These are phyloP conservation scores for Haplosporangium sp. DNA, from an alignment of 371 early-diverging fungal genomes.

Conservation along the genomic window DNA sequence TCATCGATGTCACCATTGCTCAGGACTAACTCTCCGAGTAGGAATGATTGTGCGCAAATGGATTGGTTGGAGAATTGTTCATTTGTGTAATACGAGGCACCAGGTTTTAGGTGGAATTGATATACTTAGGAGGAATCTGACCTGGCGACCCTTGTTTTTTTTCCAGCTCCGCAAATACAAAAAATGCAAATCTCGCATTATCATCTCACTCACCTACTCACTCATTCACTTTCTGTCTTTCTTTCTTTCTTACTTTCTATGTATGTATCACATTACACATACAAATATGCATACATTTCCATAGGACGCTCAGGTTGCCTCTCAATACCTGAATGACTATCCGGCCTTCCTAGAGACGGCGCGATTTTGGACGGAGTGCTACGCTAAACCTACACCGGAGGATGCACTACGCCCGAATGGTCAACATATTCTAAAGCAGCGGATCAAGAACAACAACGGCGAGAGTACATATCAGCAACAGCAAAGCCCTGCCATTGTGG, in stretches of 20 bases:
- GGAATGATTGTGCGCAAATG: no score
- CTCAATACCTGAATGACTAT: slow-evolving; percentile 50
- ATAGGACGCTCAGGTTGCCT: slow-evolving; percentile 59
- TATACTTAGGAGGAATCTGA: no score
- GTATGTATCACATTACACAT: background rate
- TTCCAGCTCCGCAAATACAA: no score
- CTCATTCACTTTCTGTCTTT: background rate
- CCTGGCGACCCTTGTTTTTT: no score
- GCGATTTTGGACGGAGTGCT: slow-evolving; percentile 56
- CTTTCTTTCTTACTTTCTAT: background rate
- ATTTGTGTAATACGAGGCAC: no score
- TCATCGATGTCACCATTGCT: no score
- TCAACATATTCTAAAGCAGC: background rate
- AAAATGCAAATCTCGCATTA: no score
- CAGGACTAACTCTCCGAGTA: no score
- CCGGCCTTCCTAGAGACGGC: slow-evolving; percentile 52
- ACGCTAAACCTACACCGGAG: slow-evolving; percentile 45
- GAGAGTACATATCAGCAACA: slow-evolving; percentile 12
- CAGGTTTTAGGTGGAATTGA: no score
- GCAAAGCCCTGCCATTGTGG: slow-evolving; percentile 10
- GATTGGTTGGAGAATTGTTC: no score
- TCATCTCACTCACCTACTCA: no score
- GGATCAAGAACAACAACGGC: background rate
- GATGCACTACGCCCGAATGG: slow-evolving; percentile 13
- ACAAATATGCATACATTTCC: background rate